Conservation (phyloP, 768 basidiomycete species). For the Suillus cothurnatus region DNA sequence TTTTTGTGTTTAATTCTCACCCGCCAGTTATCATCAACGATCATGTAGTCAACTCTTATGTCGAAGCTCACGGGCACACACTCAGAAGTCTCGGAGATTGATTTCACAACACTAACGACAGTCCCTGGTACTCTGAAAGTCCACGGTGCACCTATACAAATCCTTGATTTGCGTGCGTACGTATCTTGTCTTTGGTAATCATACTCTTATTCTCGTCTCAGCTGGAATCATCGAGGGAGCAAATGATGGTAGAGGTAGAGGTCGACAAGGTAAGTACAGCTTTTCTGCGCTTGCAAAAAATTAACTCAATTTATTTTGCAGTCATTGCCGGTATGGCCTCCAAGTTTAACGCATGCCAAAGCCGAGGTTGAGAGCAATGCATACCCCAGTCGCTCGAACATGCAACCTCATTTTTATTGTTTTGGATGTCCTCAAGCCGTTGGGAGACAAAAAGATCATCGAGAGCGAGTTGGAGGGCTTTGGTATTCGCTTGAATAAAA, state of each 20-base stretch:
- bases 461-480: slow-evolving; percentile 97
- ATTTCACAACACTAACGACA: slow-evolving; percentile 95
- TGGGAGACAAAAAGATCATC: slow-evolving; percentile 91
- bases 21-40: slow-evolving; percentile 5
- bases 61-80: slow-evolving; percentile 96
- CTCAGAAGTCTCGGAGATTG: slow-evolving; percentile 94
- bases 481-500: slow-evolving; percentile 95
- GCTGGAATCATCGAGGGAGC: slow-evolving; percentile 99
- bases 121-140: slow-evolving; percentile 94
- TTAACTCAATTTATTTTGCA: slow-evolving; percentile 28
- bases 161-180: slow-evolving; percentile 83
- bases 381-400: slow-evolving; percentile 81
- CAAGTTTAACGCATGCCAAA: slow-evolving; percentile 12
- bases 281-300: slow-evolving; percentile 22
- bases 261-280: slow-evolving; percentile 76
- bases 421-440: slow-evolving; percentile 96
- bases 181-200: neutral
- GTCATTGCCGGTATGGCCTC: slow-evolving; percentile 72
- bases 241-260: slow-evolving; percentile 93
- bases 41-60: slow-evolving; percentile 83
- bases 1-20: slow-evolving; percentile 9
- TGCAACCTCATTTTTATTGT: slow-evolving; percentile 99
- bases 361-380: slow-evolving; percentile 8
- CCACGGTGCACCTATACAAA: slow-evolving; percentile 95
- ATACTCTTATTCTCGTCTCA: slow-evolving; percentile 33